Evolutionary conservation across 305 asterid species (phyloP), one percentile per base, ranked within the genome.

Genomic region (Withania somnifera): DNA sequence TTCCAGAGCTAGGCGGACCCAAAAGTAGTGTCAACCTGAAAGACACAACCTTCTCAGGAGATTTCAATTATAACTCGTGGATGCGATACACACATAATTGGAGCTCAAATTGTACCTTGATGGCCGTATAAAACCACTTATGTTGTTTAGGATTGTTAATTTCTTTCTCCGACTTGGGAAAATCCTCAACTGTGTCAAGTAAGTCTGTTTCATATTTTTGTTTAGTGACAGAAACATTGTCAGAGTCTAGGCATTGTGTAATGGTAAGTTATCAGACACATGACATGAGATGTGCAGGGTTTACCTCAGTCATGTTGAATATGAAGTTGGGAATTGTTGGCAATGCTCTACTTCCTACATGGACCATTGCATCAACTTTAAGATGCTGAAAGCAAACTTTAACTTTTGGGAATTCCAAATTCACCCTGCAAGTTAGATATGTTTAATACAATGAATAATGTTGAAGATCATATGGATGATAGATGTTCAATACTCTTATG

Each of bases 1-100:
- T 91, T 84, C 97, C 97, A 19, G 97, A 93, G 88, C 96, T 91
- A 8, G 96, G 97, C 81, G 96, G 97, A 11, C 97, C 97, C 81
- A 93, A 83, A 89, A 93, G 95, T 80, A 93, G 91, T 75, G 97
- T 93, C 87, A 91, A 80, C 88, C 97, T 93, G 83, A 54, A 45
- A 81, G 11, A 64, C 66, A 86, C 11, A 77, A 83, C 34, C 78
- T 60, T 84, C 57, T 58, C 73, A 54, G 63, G 63, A 28, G 10
- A 75, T 75, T 75, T 32, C 28, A 75, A 75, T 17, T 75, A 3
- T 26, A 73, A 26, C 42, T 50, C 63, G 0, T 26, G 45, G 61
- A 30, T 34, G 14, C 1, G 36, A 77, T 11, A 20, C 19, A 57
- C 5, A 24, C 38, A 57, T 82, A 24, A 82, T 61, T 60, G 77